These are phyloP conservation scores for Fusarium siculi DNA, from an alignment of 2,329 filamentous ascomycete species.

Conservation along the genomic window DNA sequence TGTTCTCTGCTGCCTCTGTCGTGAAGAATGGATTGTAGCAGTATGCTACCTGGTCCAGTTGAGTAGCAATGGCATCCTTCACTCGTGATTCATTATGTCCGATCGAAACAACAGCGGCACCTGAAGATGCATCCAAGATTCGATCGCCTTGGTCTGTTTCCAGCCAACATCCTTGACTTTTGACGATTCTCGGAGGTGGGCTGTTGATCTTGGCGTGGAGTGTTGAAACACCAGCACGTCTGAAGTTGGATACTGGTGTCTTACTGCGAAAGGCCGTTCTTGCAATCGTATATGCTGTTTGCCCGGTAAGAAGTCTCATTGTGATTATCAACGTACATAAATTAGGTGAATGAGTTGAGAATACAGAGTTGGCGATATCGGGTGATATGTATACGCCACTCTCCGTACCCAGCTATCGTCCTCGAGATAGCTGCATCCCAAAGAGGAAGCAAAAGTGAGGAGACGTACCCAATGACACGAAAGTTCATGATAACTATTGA, in stretches of 20 bases:
- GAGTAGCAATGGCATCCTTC: slow-evolving; percentile 21
- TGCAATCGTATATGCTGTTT: neutral
- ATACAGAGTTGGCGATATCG: neutral
- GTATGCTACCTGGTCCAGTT: slow-evolving; percentile 24
- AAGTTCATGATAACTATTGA: slow-evolving; percentile 1
- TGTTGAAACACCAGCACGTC: slow-evolving; percentile 15
- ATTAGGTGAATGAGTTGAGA: neutral
- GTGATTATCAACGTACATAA: fast-evolving
- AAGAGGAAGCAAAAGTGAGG: slow-evolving; percentile 16
- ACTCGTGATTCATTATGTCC: slow-evolving; percentile 25
- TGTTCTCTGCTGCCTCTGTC: slow-evolving; percentile 20
- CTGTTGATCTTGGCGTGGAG: slow-evolving; percentile 31
- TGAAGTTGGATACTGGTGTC: fast-evolving
- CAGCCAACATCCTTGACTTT: slow-evolving; percentile 23
- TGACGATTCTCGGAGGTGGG: slow-evolving; percentile 22
- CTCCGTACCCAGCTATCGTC: neutral
- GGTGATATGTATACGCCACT: neutral
- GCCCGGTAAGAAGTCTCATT: neutral
- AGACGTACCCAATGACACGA: slow-evolving; percentile 6
- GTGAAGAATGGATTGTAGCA: slow-evolving; percentile 33
- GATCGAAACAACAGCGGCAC: slow-evolving; percentile 32
- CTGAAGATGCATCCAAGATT: slow-evolving; percentile 29
- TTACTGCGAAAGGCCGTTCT: neutral
- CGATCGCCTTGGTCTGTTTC: slow-evolving; percentile 19
- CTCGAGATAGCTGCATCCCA: neutral